Percentiles rank a stretch among this genome's conserved stretches.
Conservation (phyloP, 306 rosid genomes). For the Biancaea sappan region DNA sequence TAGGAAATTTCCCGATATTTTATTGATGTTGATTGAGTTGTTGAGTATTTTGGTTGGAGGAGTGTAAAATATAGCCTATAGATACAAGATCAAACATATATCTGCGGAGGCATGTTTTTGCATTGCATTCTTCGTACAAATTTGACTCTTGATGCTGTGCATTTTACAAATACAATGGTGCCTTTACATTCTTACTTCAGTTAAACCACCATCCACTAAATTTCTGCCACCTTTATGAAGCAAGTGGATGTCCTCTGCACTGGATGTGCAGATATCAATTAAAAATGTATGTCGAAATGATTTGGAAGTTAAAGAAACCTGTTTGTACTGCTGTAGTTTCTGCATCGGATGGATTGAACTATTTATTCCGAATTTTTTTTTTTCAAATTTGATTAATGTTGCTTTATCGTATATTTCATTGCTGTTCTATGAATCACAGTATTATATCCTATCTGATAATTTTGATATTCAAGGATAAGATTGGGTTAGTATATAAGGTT, state of each 20-base stretch:
- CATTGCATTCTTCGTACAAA: background rate
- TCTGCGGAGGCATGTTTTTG: background rate
- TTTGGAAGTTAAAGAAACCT: conserved; percentile 3
- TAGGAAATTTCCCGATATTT: background rate
- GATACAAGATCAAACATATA: background rate
- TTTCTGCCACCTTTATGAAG: background rate
- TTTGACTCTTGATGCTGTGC: background rate
- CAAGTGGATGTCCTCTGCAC: background rate
- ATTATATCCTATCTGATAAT: background rate
- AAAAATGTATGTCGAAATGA: background rate
- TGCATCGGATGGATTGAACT: background rate
- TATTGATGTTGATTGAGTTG: background rate
- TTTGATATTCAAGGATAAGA: background rate
- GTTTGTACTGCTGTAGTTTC: conserved; percentile 22
- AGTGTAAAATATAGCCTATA: background rate
- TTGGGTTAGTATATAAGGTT: background rate
- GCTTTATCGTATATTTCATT: background rate
- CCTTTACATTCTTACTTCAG: background rate
- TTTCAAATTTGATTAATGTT: background rate
- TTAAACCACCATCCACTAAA: background rate
- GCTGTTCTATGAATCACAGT: background rate
- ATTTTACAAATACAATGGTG: background rate
- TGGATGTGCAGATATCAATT: background rate
- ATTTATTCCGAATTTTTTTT: background rate
- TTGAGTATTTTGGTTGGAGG: background rate